Evolutionary conservation across 805 yeast genomes (phyloP).

Genomic region (Saturnispora besseyi): DNA sequence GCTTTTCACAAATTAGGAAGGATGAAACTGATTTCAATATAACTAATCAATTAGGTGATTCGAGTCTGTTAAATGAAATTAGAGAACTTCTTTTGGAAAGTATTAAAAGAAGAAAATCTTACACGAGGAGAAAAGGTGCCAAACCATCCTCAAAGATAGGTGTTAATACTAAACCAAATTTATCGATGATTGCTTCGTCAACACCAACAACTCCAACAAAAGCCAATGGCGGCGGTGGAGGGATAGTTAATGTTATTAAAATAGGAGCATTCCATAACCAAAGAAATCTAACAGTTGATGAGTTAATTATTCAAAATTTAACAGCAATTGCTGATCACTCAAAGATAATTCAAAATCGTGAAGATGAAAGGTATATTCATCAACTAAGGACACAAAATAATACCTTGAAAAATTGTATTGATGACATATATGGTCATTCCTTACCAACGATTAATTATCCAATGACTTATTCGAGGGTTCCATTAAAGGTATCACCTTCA

Average conservation of each 20-base stretch:
- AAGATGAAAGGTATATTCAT: conserved; percentile 20
- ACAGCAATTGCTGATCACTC: conserved; percentile 17
- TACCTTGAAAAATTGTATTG: conserved; percentile 17
- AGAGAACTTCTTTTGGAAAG: conserved; percentile 19
- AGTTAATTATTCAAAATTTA: conserved; percentile 7
- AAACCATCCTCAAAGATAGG: conserved; percentile 1
- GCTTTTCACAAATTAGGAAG: conserved; percentile 18
- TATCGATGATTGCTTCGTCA: background rate
- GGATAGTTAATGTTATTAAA: conserved; percentile 8
- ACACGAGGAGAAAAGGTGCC: conserved; percentile 19
- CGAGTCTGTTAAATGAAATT: conserved; percentile 11
- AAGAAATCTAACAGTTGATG: background rate
- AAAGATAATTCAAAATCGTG: conserved; percentile 17
- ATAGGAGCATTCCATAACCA: conserved; percentile 12
- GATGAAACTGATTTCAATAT: conserved; percentile 16
- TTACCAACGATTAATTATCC: conserved; percentile 17
- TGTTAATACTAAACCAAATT: conserved; percentile 4
- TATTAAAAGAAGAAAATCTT: conserved; percentile 21
- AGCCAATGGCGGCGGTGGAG: background rate
- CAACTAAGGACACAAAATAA: conserved; percentile 15
- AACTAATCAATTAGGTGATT: conserved; percentile 13
- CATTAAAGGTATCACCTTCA: conserved; percentile 15
- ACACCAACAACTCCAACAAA: conserved; percentile 5
- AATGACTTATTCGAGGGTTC: conserved; percentile 21
- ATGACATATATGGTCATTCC: conserved; percentile 17